These are phyloP conservation scores for Penicillium sp. DNA, from an alignment of 2,329 filamentous ascomycete genomes.

Conservation along the genomic window DNA sequence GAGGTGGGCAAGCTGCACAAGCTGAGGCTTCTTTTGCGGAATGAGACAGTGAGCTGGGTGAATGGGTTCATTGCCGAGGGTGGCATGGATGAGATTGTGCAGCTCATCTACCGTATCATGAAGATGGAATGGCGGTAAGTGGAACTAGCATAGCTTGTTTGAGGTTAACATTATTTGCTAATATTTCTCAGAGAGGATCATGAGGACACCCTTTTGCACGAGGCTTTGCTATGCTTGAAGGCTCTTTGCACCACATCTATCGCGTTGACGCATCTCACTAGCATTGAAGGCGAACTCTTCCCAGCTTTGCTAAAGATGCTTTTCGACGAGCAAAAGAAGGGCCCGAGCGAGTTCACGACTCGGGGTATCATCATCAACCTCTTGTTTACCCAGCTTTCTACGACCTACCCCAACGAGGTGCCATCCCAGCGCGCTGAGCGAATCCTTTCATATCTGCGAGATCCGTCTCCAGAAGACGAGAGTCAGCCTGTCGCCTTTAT, in stretches of 20 bases:
- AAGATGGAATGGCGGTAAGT: slow-evolving; percentile 90
- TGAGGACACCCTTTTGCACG: slow-evolving; percentile 88
- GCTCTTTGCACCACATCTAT: slow-evolving; percentile 89
- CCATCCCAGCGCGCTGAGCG: slow-evolving; percentile 64
- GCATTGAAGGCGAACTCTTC: slow-evolving; percentile 79
- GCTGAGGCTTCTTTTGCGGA: slow-evolving; percentile 81
- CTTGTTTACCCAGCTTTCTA: slow-evolving; percentile 83
- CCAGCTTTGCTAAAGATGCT: slow-evolving; percentile 84
- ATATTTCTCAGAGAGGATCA: slow-evolving; percentile 74
- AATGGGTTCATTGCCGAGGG: slow-evolving; percentile 86
- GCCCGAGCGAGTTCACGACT: slow-evolving; percentile 93
- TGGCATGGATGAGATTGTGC: slow-evolving; percentile 90
- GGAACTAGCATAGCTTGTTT: background rate
- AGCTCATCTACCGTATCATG: slow-evolving; percentile 86
- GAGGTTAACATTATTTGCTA: slow-evolving; percentile 16
- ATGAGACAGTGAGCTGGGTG: slow-evolving; percentile 95
- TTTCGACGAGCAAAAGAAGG: slow-evolving; percentile 97
- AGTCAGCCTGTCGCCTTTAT: slow-evolving; percentile 82
- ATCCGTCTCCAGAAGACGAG: slow-evolving; percentile 74
- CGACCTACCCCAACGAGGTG: slow-evolving; percentile 63
- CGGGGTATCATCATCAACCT: slow-evolving; percentile 86
- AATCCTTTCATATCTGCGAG: slow-evolving; percentile 77
- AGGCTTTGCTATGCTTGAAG: slow-evolving; percentile 90
- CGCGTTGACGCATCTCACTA: slow-evolving; percentile 77
- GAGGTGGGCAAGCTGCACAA: slow-evolving; percentile 97